Evolutionary conservation across 805 yeast genomes (phyloP), one percentile per base, ranked within the genome.

Genomic region (Hanseniaspora osmophila): DNA sequence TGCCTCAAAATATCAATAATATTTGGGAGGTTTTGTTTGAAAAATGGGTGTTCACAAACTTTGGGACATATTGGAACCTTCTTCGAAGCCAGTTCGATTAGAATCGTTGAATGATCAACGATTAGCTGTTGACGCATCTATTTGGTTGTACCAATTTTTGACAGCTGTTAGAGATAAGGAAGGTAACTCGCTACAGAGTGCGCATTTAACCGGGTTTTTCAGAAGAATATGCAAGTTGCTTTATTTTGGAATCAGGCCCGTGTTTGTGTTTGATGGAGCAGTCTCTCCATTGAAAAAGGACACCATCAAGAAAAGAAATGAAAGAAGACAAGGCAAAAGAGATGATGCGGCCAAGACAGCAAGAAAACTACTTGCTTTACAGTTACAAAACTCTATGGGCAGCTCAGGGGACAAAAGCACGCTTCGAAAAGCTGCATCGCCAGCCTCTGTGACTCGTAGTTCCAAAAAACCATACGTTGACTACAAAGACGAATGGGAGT

Each of bases 101-200:
- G 97, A 90, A 59, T 79, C 94, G 0, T 69, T 92, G 33, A 74
- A 83, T 18, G 78, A 87, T 47, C 82, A 80, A 58, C 69, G 73
- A 44, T 67, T 92, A 54, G 98, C 98, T 0, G 90, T 92, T 7
- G 99, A 92, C 68, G 99, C 98, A 1, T 90, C 97, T 2, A 92
- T 92, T 51, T 92, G 99, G 99, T 83, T 92, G 45, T 92, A 92
- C 59, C 99, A 92, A 61, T 92, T 92, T 57, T 67, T 92, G 51
- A 92, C 90, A 60, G 97, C 97, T 1, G 94, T 92, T 18, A 72
- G 97, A 52, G 95, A 87, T 59, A 44, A 75, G 37, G 81, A 82
- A 30, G 98, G 97, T 7, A 75, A 81, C 48, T 74, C 84, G 0
- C 60, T 88, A 48, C 70, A 73, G 30, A 83, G 78, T 49, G 80